Evolutionary conservation across 2,329 filamentous ascomycete species (phyloP).

Genomic region (Ascochyta koolunga): DNA sequence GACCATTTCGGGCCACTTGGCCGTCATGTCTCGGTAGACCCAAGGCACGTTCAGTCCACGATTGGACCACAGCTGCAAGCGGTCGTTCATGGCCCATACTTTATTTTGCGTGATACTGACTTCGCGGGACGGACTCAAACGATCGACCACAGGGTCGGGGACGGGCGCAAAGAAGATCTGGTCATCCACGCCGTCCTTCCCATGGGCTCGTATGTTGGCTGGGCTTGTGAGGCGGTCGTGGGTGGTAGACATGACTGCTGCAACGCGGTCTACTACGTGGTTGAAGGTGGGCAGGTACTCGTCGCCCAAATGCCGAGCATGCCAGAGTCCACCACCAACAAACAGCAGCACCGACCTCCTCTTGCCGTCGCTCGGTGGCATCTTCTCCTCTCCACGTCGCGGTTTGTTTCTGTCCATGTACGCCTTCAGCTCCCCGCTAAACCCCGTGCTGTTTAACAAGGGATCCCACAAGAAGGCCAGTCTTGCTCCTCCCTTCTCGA

Average conservation of each 20-base stretch:
- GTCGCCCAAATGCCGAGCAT: conserved; percentile 58
- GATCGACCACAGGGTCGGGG: conserved; percentile 52
- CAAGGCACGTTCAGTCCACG: conserved; percentile 53
- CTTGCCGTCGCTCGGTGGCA: background rate
- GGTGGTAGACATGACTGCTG: conserved; percentile 19
- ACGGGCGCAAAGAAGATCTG: conserved; percentile 56
- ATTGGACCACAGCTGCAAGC: conserved; percentile 53
- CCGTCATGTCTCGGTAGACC: conserved; percentile 59
- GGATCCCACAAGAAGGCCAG: conserved; percentile 69
- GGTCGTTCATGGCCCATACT: conserved; percentile 60
- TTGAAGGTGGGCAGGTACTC: conserved; percentile 55
- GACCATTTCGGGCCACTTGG: conserved; percentile 46
- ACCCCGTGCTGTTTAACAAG: conserved; percentile 59
- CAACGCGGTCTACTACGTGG: conserved; percentile 53
- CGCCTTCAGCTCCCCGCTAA: conserved; percentile 51
- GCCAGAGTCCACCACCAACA: conserved; percentile 63
- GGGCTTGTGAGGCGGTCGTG: conserved; percentile 9
- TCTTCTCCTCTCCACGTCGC: background rate
- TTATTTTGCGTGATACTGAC: conserved; percentile 56
- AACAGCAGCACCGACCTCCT: conserved; percentile 54
- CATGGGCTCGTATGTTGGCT: conserved; percentile 3
- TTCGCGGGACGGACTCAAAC: conserved; percentile 51
- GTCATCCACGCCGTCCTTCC: conserved; percentile 33
- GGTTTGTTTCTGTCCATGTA: conserved; percentile 35
- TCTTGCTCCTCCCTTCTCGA: conserved; percentile 53